A percentile compares a stretch with the other conserved stretches of the same genome.
phyloP scores from a whole-genome alignment of 2,329 filamentous ascomycete genomes.

The Macrophomina tecta region DNA sequence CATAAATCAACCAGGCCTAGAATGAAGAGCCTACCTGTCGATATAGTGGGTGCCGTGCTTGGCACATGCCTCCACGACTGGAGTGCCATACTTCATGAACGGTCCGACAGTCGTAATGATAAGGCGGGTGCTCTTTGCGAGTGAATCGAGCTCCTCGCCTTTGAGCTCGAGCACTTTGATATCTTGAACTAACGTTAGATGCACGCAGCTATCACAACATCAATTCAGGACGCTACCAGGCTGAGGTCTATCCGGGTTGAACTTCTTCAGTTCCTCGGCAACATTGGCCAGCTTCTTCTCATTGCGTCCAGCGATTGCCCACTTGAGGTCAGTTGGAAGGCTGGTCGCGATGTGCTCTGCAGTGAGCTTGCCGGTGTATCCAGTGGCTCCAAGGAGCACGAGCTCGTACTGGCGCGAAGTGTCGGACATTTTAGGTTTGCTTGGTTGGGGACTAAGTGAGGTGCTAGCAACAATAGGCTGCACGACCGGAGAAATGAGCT shows the following conservation, averaged over 20 bases:
- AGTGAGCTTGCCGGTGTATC: conserved; percentile 81
- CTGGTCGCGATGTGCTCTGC: conserved; percentile 75
- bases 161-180: conserved; percentile 50
- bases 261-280: conserved; percentile 67
- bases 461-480: neutral
- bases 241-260: conserved; percentile 72
- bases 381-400: conserved; percentile 71
- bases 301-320: conserved; percentile 89
- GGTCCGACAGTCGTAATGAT: conserved; percentile 68
- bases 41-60: conserved; percentile 71
- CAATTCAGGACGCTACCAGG: conserved; percentile 61
- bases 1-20: neutral
- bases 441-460: neutral
- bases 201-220: neutral
- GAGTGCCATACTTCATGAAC: conserved; percentile 68
- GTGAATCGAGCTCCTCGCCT: conserved; percentile 55
- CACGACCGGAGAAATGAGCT: neutral
- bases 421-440: conserved; percentile 1
- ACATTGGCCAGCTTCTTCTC: conserved; percentile 73
- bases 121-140: conserved; percentile 63
- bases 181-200: conserved; percentile 27
- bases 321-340: conserved; percentile 78
- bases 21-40: conserved; percentile 57
- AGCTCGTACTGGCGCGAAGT: conserved; percentile 64
- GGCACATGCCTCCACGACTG: conserved; percentile 69